Base-by-base conservation (phyloP, 2,329 filamentous ascomycete species). In the Colletotrichum tanaceti region DNA sequence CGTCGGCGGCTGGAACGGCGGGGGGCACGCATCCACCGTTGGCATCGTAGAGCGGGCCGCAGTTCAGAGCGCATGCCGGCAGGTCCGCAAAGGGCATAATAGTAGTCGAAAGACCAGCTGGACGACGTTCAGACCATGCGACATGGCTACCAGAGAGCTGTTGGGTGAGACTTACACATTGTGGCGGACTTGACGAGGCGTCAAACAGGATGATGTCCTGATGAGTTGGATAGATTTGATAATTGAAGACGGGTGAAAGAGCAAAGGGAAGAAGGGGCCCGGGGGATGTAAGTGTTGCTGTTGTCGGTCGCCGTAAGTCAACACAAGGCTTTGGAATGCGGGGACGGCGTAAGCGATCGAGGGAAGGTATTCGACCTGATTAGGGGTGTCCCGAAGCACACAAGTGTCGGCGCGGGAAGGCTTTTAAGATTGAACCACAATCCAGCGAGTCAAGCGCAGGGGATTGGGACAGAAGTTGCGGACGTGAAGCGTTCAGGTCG, bases 11-110 rank as follows among this genome's bases (percentile, higher is more conserved):
- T 5, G 85, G 77, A 4, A 79, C 82, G 28, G 80, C 83, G 4
- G 86, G 87, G 4, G 91, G 90, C 1, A 91, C 85, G 78, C 93
- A 97, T 70, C 84, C 88, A 53, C 86, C 86, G 75, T 94, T 92
- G 66, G 91, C 93, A 78, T 92, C 87, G 75, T 86, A 89, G 52
- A 93, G 87, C 35, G 82, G 77, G 50, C 85, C 83, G 75, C 91
- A 93, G 54, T 75, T 70, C 24, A 81, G 77, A 11, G 88, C 90
- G 74, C 91, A 93, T 32, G 84, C 76, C 5, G 91, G 91, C 57
- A 93, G 86, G 49, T 83, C 78, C 54, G 74, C 72, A 73, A 89
- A 87, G 57, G 88, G 87, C 49, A 88, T 81, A 71, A 90, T 82
- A 6, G 86, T 87, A 14, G 85, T 87, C 55, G 70, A 50, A 22